Evolutionary conservation across 768 basidiomycete genomes (phyloP).

Genomic region (Trichaptum fuscoviolaceum): DNA sequence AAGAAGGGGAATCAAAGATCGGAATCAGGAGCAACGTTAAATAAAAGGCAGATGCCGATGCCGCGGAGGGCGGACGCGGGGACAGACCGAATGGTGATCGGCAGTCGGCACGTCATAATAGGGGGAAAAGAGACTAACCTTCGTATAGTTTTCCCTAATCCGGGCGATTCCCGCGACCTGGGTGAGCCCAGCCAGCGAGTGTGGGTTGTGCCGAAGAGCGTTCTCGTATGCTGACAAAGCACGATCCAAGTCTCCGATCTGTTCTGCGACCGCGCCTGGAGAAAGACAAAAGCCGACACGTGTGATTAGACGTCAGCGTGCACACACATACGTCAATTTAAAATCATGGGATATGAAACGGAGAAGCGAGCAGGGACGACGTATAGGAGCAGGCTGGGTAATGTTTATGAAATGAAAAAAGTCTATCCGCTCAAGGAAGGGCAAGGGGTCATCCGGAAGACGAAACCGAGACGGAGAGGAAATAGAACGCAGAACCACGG

Average conservation of each 20-base stretch:
- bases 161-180: constrained; percentile 95
- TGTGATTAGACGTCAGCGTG: constrained; percentile 15
- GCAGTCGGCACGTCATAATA: constrained; percentile 22
- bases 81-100: constrained; percentile 15
- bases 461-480: constrained; percentile 9
- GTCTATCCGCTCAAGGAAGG: constrained; percentile 4
- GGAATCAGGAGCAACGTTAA: constrained; percentile 7
- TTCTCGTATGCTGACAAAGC: constrained; percentile 92
- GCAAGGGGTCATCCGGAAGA: not conserved
- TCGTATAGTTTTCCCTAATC: constrained; percentile 96
- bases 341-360: constrained; percentile 43
- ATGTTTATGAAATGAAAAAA: not conserved
- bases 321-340: constrained; percentile 11
- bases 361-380: constrained; percentile 43
- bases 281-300: constrained; percentile 20
- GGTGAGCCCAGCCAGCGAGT: constrained; percentile 83
- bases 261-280: constrained; percentile 89
- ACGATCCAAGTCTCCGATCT: constrained; percentile 90
- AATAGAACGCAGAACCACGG: constrained; percentile 6
- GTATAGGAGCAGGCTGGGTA: constrained; percentile 39
- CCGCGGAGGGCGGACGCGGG: constrained; percentile 10
- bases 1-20: constrained; percentile 10
- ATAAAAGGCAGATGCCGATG: constrained; percentile 11
- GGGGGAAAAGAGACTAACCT: constrained; percentile 47
- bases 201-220: constrained; percentile 91